Conservation (phyloP, 148 eudicot genomes). For the Fagopyrum esculentum region DNA sequence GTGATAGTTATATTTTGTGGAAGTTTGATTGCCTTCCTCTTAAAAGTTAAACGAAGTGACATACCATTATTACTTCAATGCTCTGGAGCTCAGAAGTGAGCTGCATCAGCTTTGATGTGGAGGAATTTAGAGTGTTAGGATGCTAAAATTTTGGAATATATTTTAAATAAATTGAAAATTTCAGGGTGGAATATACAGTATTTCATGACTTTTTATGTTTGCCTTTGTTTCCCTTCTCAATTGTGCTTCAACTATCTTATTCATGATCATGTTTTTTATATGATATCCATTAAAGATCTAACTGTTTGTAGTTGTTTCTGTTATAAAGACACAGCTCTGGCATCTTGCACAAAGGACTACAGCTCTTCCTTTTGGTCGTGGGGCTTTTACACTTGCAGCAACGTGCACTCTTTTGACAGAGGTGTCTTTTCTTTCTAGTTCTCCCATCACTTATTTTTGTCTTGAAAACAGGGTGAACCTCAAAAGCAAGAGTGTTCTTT, state of each 20-base stretch:
- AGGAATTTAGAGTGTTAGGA: background rate
- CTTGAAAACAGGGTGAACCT: background rate
- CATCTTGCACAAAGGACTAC: constrained; percentile 97
- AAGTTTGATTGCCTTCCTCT: background rate
- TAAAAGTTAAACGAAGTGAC: background rate
- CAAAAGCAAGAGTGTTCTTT: background rate
- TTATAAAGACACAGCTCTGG: constrained; percentile 87
- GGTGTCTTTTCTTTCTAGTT: constrained; percentile 32
- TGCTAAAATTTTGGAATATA: background rate
- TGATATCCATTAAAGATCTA: background rate
- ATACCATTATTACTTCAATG: background rate
- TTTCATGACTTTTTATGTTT: background rate
- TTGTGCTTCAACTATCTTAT: constrained; percentile 4
- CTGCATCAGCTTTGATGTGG: background rate
- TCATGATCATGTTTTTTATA: background rate
- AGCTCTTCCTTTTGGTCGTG: constrained; percentile 95
- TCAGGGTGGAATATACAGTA: background rate
- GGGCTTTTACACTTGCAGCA: constrained; percentile 92
- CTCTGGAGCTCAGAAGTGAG: background rate
- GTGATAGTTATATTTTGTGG: background rate
- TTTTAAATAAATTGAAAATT: background rate
- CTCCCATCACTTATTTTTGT: constrained; percentile 4
- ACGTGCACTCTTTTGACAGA: constrained; percentile 89
- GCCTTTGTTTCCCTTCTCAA: background rate
- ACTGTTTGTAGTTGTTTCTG: background rate